Evolutionary conservation across 1,284 basidiomycete species (phyloP), one percentile per base, ranked within the genome.

Genomic region (Fomitopsis schrenkii): DNA sequence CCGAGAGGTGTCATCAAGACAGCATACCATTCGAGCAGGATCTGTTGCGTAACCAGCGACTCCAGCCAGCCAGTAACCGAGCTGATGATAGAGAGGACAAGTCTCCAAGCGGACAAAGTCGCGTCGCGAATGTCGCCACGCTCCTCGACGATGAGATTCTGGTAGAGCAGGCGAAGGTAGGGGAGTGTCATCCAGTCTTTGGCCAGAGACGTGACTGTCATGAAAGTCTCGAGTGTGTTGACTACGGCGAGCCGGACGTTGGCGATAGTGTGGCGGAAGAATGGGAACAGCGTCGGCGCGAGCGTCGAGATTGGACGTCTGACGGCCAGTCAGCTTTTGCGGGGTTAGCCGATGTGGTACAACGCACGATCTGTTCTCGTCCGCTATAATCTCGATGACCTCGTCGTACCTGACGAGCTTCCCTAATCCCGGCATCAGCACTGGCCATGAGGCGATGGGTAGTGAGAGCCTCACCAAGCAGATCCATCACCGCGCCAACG

Each of bases 201-300:
- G 2, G 91, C 84, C 38, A 98, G 82, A 0, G 88, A 84, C 5
- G 86, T 76, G 1, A 94, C 89, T 15, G 82, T 80, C 80, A 98
- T 88, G 75, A 99, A 96, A 5, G 92, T 91, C 56, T 88, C 83
- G 5, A 99, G 79, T 0, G 95, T 96, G 63, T 94, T 90, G 60
- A 97, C 92, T 6, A 99, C 96, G 5, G 97, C 91, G 9, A 97
- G 82, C 19, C 97, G 94, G 58, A 99, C 97, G 65, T 90, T 91
- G 0, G 93, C 79, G 70, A 99, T 99, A 0, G 97, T 97, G 75
- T 99, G 97, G 12, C 97, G 91, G 79, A 99, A 97, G 81, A 97
- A 99, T 2, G 96, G 94, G 76, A 95, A 99, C 17, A 98, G 80
- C 0, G 90, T 93, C 2, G 94, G 91, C 15, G 97, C 93, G 55